phyloP scores from a whole-genome alignment of 1,284 basidiomycete species.

The Psilocybe mexicana region DNA sequence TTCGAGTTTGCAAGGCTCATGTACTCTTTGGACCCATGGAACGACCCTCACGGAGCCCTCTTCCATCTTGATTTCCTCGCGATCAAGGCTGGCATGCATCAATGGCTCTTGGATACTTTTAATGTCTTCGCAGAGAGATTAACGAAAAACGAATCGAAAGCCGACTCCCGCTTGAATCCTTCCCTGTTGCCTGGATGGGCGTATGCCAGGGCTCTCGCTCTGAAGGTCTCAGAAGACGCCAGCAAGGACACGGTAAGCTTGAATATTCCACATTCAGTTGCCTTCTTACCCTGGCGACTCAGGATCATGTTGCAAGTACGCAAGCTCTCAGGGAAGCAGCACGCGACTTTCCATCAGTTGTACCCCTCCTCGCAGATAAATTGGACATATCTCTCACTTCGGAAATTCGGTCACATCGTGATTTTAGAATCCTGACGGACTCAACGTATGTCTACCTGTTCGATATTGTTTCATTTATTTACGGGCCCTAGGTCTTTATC shows the following conservation, averaged over 20 bases:
- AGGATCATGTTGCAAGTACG: constrained; percentile 62
- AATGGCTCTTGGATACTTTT: constrained; percentile 78
- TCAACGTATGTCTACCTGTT: constrained; percentile 45
- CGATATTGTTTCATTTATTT: background rate
- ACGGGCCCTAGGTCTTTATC: constrained; percentile 32
- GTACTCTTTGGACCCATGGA: constrained; percentile 78
- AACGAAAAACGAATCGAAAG: constrained; percentile 28
- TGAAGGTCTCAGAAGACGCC: constrained; percentile 59
- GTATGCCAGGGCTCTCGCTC: constrained; percentile 74
- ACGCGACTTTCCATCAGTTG: constrained; percentile 74
- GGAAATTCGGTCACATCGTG: constrained; percentile 56
- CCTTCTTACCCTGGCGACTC: background rate
- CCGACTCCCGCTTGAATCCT: constrained; percentile 48
- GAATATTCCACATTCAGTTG: constrained; percentile 7
- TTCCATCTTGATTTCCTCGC: constrained; percentile 87
- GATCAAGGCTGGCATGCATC: constrained; percentile 74
- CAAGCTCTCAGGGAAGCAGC: constrained; percentile 73
- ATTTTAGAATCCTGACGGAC: constrained; percentile 72
- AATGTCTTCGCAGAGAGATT: constrained; percentile 41
- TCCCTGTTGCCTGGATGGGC: constrained; percentile 77
- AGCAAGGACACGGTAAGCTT: constrained; percentile 46
- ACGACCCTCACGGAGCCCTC: constrained; percentile 82
- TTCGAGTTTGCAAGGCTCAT: constrained; percentile 88
- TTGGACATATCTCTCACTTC: constrained; percentile 68
- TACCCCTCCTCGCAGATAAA: constrained; percentile 82